A percentile compares a stretch with the other conserved stretches of the same genome.
These are phyloP conservation scores for Spongospora subterranea DNA, from an alignment of 208 protist genomes.

Conservation along the genomic window DNA sequence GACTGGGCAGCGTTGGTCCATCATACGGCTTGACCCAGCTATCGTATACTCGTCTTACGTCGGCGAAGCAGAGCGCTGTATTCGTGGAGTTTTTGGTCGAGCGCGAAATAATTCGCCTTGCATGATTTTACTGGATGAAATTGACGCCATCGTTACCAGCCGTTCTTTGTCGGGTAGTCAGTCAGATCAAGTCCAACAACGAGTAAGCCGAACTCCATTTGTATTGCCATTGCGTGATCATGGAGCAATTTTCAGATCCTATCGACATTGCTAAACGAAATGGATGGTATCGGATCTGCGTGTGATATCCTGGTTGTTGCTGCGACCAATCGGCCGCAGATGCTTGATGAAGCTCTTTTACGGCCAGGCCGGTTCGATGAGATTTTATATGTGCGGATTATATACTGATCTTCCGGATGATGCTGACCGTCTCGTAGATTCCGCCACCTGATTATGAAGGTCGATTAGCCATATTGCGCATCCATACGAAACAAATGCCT, in stretches of 20 bases:
- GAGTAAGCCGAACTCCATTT: not conserved
- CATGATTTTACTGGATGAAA: slow-evolving; percentile 67
- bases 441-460: not conserved
- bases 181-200: not conserved
- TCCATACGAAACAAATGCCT: slow-evolving; percentile 56
- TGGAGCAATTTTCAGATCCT: not conserved
- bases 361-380: slow-evolving; percentile 61
- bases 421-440: not conserved
- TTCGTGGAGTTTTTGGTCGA: slow-evolving; percentile 58
- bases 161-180: not conserved
- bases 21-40: not conserved
- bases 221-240: not conserved
- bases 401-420: not conserved
- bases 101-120: slow-evolving; percentile 57
- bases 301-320: slow-evolving; percentile 99
- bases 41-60: slow-evolving; percentile 47
- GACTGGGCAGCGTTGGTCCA: not conserved
- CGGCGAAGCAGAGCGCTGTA: slow-evolving; percentile 56
- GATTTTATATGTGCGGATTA: not conserved
- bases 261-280: slow-evolving; percentile 60
- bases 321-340: slow-evolving; percentile 57
- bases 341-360: slow-evolving; percentile 59
- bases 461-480: not conserved
- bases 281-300: slow-evolving; percentile 80
- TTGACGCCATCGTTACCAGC: slow-evolving; percentile 61